phyloP scores from a whole-genome alignment of 805 yeast species.

The Barnettozyma pratensis region DNA sequence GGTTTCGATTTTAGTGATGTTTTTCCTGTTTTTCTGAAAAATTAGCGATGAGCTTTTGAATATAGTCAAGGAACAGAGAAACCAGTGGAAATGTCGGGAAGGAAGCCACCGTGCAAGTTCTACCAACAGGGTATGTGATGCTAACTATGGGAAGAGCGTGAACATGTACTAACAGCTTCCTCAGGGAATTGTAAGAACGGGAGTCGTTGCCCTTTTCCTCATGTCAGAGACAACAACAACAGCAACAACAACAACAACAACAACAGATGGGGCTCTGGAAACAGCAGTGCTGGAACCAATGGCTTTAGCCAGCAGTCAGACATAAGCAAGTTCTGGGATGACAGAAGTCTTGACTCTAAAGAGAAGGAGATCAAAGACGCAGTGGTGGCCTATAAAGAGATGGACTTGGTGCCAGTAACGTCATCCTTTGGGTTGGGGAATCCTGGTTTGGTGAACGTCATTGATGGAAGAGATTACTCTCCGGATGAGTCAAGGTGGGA shows the following conservation, averaged over 20 bases:
- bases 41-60: neutral
- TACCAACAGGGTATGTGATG: conserved; percentile 32
- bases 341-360: conserved; percentile 20
- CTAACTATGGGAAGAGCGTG: too few relatives aligned
- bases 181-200: conserved; percentile 37
- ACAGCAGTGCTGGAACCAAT: neutral
- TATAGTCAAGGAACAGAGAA: neutral
- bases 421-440: conserved; percentile 43
- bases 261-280: neutral
- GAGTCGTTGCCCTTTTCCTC: conserved; percentile 38
- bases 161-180: neutral
- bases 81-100: conserved; percentile 17
- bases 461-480: conserved; percentile 48
- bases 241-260: conserved; percentile 11
- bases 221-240: conserved; percentile 26
- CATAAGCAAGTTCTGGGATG: conserved; percentile 22
- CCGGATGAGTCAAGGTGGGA: conserved; percentile 47
- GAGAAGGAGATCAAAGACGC: conserved; percentile 26
- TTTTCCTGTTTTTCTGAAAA: neutral
- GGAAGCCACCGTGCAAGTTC: conserved; percentile 37
- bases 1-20: neutral
- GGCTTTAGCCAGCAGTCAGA: neutral
- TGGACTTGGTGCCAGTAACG: conserved; percentile 29
- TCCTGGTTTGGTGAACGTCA: conserved; percentile 45
- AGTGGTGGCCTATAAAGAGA: conserved; percentile 11